A percentile compares a stretch with the other conserved stretches of the same genome.
Evolutionary conservation across 305 asterid genomes (phyloP).

Genomic region (Rubia peregrina): DNA sequence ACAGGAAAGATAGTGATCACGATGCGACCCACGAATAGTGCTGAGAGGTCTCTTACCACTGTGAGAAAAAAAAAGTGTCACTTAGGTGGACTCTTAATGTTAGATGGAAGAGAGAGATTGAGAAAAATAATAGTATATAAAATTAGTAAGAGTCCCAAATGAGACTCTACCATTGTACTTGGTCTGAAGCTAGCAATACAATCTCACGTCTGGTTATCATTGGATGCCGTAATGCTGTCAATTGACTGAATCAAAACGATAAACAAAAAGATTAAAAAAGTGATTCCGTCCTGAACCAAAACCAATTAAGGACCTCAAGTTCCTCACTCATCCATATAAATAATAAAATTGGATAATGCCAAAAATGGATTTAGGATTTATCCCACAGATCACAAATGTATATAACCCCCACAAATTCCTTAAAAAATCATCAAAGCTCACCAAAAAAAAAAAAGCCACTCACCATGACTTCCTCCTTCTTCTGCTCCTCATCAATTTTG

Average conservation of each 20-base stretch:
- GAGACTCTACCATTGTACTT: too few species aligned
- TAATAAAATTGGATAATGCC: neutral
- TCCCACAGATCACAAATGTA: slow-evolving; percentile 10
- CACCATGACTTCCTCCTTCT: slow-evolving; percentile 29
- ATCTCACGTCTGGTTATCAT: neutral
- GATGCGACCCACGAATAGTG: too few species aligned
- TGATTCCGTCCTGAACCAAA: neutral
- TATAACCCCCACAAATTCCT: slow-evolving; percentile 10
- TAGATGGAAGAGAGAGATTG: too few species aligned
- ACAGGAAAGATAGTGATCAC: too few species aligned
- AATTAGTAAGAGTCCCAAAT: too few species aligned
- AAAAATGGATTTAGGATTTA: neutral
- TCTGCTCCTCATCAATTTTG: slow-evolving; percentile 41
- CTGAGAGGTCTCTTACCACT: too few species aligned
- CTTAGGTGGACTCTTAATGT: too few species aligned
- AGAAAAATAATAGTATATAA: too few species aligned
- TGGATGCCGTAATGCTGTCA: neutral
- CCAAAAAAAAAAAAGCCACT: neutral
- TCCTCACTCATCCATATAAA: neutral
- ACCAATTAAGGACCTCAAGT: neutral
- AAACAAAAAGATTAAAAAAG: neutral
- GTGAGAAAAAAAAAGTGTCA: too few species aligned
- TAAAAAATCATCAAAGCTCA: slow-evolving; percentile 8
- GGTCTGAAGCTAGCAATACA: too few species aligned
- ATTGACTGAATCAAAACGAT: neutral